Evolutionary conservation across 352 stramenopile genomes (phyloP), one percentile per base, ranked within the genome.

Genomic region (Pythium periplocum): DNA sequence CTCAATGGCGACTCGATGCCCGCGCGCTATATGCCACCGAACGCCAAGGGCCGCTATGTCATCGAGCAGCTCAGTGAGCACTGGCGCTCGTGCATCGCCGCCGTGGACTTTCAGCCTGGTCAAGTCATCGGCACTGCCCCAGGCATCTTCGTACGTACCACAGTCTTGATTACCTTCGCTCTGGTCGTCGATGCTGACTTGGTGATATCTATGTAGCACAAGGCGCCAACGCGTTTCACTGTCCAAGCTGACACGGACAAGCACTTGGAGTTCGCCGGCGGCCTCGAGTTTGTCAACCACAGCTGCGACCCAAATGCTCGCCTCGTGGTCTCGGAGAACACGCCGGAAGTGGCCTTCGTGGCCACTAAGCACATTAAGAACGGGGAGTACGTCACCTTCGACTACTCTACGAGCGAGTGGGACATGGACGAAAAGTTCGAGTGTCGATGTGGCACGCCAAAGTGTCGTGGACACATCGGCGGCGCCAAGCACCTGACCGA

Each of bases 401-500:
- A 96, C 69, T 96, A 96, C 71, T 77, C 78, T 51, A 93, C 84
- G 53, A 96, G 81, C 54, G 86, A 96, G 59, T 96, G 86, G 86
- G 84, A 96, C 67, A 96, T 96, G 86, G 83, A 96, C 55, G 83
- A 93, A 57, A 93, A 94, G 57, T 96, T 96, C 33, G 68, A 83
- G 51, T 96, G 86, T 62, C 73, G 73, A 39, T 96, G 86, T 54
- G 81, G 84, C 45, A 69, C 78, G 31, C 44, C 60, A 2, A 74
- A 68, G 8, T 91, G 82, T 54, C 72, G 71, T 34, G 75, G 78
- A 26, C 68, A 91, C 65, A 83, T 95, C 37, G 69, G 74, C 10
- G 86, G 86, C 4, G 86, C 86, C 53, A 94, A 93, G 68, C 83
- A 92, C 64, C 67, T 96, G 8, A 64, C 41, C n/a, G 67, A 90